Percentiles rank a stretch among this genome's conserved stretches.
These are phyloP conservation scores for Candida broadrunensis DNA, from an alignment of 805 yeast genomes.

Conservation along the genomic window DNA sequence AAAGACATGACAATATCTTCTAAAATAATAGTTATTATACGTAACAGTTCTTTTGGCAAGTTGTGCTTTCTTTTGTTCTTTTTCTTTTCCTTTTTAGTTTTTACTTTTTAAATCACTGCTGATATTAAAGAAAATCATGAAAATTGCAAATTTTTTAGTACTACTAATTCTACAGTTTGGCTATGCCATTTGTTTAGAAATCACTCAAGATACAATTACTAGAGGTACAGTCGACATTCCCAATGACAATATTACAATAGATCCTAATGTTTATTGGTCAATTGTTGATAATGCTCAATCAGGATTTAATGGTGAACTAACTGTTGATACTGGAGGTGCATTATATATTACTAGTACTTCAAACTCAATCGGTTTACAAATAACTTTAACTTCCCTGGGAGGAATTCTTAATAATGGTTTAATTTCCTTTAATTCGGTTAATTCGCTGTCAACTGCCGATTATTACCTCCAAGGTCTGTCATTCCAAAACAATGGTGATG, in stretches of 20 bases:
- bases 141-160: too few species aligned
- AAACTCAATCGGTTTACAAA: constrained; percentile 11
- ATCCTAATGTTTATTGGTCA: background rate
- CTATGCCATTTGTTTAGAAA: too few species aligned
- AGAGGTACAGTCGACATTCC: constrained; percentile 1
- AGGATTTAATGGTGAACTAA: constrained; percentile 16
- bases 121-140: too few species aligned
- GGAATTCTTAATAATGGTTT: background rate
- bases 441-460: constrained; percentile 3
- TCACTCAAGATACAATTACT: constrained; percentile 1
- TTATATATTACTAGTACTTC: constrained; percentile 17
- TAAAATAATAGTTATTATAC: too few species aligned
- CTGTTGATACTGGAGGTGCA: constrained; percentile 18
- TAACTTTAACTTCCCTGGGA: constrained; percentile 8
- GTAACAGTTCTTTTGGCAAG: too few species aligned
- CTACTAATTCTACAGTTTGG: too few species aligned
- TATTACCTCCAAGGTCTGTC: constrained; percentile 10
- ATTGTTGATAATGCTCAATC: background rate
- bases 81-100: too few species aligned
- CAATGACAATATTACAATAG: constrained; percentile 5
- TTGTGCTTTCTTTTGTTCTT: too few species aligned
- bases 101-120: too few species aligned
- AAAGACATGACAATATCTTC: too few species aligned
- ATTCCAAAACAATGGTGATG: constrained; percentile 19
- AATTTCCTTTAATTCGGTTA: constrained; percentile 7